Evolutionary conservation across 148 eudicot species (phyloP).

Genomic region (Beta vulgaris): DNA sequence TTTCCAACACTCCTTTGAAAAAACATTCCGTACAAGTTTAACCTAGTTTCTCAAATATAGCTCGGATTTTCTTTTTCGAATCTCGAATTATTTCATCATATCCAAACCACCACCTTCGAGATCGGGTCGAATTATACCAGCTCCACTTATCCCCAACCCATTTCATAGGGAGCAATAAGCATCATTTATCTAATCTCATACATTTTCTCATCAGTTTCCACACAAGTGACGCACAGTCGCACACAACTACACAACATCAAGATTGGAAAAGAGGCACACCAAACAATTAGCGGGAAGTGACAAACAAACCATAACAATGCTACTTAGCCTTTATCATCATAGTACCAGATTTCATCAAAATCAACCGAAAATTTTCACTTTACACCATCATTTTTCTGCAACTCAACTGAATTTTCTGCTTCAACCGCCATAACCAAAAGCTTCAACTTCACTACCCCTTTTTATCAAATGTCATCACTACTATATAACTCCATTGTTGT

Average conservation of each 20-base stretch:
- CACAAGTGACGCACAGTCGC: constrained; percentile 16
- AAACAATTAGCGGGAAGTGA: background rate
- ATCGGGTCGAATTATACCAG: no score
- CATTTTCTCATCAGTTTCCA: no score
- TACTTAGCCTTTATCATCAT: no score
- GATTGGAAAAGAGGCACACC: background rate
- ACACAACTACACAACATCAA: constrained; percentile 16
- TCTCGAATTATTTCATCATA: no score
- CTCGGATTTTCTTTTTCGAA: no score
- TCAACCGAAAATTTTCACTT: background rate
- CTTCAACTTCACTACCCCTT: background rate
- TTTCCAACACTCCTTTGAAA: no score
- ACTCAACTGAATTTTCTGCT: constrained; percentile 11
- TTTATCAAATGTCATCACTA: constrained; percentile 16
- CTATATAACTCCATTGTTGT: constrained; percentile 21
- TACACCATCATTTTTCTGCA: constrained; percentile 3
- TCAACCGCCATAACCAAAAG: constrained; percentile 13
- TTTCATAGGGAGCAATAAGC: no score
- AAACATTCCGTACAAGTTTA: no score
- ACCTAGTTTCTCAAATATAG: no score
- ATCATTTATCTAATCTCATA: no score
- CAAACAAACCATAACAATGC: background rate
- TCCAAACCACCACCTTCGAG: no score
- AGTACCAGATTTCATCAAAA: background rate
- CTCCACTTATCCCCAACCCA: no score